Conservation (phyloP, 495 filamentous ascomycete genomes). For the Amniculicola lignicola region DNA sequence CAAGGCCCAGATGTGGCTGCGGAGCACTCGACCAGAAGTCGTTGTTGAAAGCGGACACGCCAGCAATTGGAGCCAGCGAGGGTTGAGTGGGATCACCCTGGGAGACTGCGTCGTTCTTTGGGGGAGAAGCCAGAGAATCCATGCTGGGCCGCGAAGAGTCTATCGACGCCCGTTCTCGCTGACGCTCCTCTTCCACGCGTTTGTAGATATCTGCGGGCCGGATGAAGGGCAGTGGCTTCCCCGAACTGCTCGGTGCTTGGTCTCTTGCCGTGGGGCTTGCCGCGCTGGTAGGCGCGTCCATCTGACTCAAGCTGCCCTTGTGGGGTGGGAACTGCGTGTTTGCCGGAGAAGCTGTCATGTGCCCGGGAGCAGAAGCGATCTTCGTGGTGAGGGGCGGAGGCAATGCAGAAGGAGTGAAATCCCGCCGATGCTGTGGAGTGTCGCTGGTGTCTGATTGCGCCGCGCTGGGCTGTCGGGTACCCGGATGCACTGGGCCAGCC, state of each 20-base stretch:
- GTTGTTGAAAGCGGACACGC: slow-evolving; percentile 31
- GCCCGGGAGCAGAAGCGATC: slow-evolving; percentile 27
- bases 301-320: slow-evolving; percentile 59
- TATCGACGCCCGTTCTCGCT: slow-evolving; percentile 52
- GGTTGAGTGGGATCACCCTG: no score
- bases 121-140: slow-evolving; percentile 31
- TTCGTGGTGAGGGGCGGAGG: slow-evolving; percentile 38
- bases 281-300: slow-evolving; percentile 26
- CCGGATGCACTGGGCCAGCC: slow-evolving; percentile 1
- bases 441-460: slow-evolving; percentile 33
- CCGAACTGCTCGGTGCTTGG: slow-evolving; percentile 28
- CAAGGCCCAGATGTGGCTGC: no score
- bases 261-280: no score
- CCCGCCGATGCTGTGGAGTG: slow-evolving; percentile 35
- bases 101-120: slow-evolving; percentile 8
- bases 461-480: slow-evolving; percentile 23
- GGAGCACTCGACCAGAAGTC: slow-evolving; percentile 36
- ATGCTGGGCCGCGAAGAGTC: slow-evolving; percentile 48
- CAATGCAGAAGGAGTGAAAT: slow-evolving; percentile 42
- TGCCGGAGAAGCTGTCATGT: slow-evolving; percentile 14
- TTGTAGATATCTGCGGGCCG: slow-evolving; percentile 78
- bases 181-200: slow-evolving; percentile 64
- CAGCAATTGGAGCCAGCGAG: slow-evolving; percentile 15
- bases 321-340: slow-evolving; percentile 49
- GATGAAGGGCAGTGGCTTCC: slow-evolving; percentile 60